A percentile compares a stretch with the other conserved stretches of the same genome.
Conservation (phyloP, 2,329 filamentous ascomycete genomes). For the Fusarium agapanthi region DNA sequence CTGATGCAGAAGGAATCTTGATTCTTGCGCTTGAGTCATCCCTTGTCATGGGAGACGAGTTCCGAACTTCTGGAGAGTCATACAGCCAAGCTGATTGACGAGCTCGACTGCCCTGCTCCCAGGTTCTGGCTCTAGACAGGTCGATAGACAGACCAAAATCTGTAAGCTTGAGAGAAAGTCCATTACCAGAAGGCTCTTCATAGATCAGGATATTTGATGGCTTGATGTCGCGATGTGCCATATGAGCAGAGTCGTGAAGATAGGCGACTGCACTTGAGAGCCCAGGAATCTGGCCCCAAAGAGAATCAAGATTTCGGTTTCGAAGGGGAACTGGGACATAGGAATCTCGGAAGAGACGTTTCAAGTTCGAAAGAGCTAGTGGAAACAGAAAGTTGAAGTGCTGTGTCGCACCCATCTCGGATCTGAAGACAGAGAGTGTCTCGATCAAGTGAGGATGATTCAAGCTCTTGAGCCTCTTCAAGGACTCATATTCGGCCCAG, state of each 20-base stretch:
- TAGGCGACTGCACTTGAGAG: not conserved
- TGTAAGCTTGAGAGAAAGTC: rapidly evolving
- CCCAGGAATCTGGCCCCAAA: rapidly evolving
- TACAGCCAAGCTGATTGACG: not conserved
- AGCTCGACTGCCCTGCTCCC: not conserved
- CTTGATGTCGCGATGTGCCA: not conserved
- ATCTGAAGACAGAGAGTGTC: not conserved
- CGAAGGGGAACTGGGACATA: rapidly evolving
- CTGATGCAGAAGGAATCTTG: not conserved
- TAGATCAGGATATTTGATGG: rapidly evolving
- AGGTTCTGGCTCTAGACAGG: not conserved
- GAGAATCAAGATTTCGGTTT: rapidly evolving
- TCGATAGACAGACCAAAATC: rapidly evolving
- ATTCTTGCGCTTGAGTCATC: rapidly evolving
- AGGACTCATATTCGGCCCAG: not conserved
- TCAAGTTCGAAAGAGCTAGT: not conserved
- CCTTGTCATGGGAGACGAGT: rapidly evolving
- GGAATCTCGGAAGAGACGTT: rapidly evolving
- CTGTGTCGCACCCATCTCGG: rapidly evolving
- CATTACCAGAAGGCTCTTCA: rapidly evolving
- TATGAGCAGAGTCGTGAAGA: not conserved
- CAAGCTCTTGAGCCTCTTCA: rapidly evolving
- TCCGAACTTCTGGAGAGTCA: not conserved
- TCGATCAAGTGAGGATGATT: not conserved
- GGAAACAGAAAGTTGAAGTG: not conserved